Evolutionary conservation across 441 rosid species (phyloP), one percentile per base, ranked within the genome.

Genomic region (Arabidopsis lyrata): DNA sequence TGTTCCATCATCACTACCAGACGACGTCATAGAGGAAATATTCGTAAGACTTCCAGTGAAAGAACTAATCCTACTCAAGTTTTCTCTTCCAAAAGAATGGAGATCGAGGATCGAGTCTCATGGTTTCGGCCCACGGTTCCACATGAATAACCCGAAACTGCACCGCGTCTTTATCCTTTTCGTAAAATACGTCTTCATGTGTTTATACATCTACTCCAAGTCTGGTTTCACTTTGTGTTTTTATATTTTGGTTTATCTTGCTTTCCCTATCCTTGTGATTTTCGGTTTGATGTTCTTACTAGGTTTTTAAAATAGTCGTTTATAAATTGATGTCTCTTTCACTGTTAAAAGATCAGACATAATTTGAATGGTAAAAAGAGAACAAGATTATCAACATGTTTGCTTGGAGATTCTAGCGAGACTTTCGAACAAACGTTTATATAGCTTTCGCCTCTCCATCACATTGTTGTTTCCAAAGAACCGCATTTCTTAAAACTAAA

Each of bases 21-120:
- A 61, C 20, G 50, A 61, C 2, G 13, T 61, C 50, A 41, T 61
- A 14, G 53, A 62, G 3, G 53, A 62, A n/a, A 62, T 44, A 38
- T 13, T 45, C 11, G 3, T 45, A 29, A 29, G 27, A 29, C 55
- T 63, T 45, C 41, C 29, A 3, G 2, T 31, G 41, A 31, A 45
- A 45, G 39, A 20, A 45, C 5, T 54, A 29, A 9, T 31, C 5
- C 4, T 6, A 31, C 41, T 45, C 27, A 31, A 47, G 10, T 29
- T 8, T 2, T 47, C 41, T 15, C 41, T 63, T 6, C 32, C 68
- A 45, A 63, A 15, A 63, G 27, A 63, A 63, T 63, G 54, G 54
- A 44, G 27, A 44, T 44, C 29, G n/a, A 44, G 12, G 39, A 63
- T 63, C 15, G 67, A 63, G 12, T 24, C 36, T 44, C 66, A 2